Percentiles rank a stretch among this genome's conserved stretches.
Conservation (phyloP, 345 rosid species). For the Stellera chamaejasme region DNA sequence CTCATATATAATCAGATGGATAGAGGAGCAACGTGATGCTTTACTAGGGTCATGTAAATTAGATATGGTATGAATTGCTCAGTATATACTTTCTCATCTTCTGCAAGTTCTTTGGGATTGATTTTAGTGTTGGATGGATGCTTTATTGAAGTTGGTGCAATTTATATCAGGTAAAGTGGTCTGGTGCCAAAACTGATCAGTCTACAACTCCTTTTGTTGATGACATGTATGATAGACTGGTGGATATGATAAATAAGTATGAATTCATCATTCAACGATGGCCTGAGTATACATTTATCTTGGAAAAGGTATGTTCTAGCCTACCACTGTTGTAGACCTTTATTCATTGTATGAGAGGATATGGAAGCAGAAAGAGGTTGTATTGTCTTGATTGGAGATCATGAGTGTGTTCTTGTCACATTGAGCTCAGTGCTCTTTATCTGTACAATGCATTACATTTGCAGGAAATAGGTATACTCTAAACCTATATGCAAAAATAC, state of each 20-base stretch:
- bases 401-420: no score
- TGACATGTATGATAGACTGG: slow-evolving; percentile 75
- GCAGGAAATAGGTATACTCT: no score
- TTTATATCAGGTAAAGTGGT: slow-evolving; percentile 67
- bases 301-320: slow-evolving; percentile 61
- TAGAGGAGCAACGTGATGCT: slow-evolving; percentile 63
- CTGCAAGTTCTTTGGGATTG: neutral
- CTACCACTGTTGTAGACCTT: neutral
- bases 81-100: neutral
- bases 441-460: no score
- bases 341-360: neutral
- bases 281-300: slow-evolving; percentile 74
- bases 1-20: slow-evolving; percentile 75
- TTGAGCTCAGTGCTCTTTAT: no score
- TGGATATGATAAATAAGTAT: slow-evolving; percentile 56
- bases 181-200: slow-evolving; percentile 57
- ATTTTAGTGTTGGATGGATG: neutral
- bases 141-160: slow-evolving; percentile 1
- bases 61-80: slow-evolving; percentile 56
- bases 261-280: slow-evolving; percentile 76
- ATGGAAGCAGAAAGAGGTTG: no score
- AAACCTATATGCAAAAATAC: no score
- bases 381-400: no score
- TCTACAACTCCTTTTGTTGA: slow-evolving; percentile 87
- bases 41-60: slow-evolving; percentile 76